Evolutionary conservation across 2,329 filamentous ascomycete genomes (phyloP), one percentile per base, ranked within the genome.

Genomic region (Hypoxylon sp.): DNA sequence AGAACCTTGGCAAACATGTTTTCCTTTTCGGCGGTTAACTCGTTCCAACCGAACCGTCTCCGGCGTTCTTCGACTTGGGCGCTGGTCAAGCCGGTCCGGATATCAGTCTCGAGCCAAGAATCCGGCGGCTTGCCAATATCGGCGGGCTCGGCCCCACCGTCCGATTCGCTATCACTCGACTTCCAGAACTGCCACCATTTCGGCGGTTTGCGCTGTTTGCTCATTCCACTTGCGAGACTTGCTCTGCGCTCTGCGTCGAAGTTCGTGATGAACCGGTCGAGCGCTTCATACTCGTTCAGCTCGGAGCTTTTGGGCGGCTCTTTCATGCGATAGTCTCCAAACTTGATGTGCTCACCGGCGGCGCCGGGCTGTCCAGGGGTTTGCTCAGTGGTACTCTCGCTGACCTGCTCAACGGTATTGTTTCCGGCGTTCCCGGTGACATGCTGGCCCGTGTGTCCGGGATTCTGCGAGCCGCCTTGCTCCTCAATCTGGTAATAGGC

Each of bases 1-100:
- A 92, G 78, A 79, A 92, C 89, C 79, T 91, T 89, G 71, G 87
- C 78, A 77, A 91, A 85, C 80, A 91, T 80, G 80, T 91, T 91
- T 77, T 88, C 87, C 82, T 91, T 91, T 80, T 91, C 89, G 20
- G 88, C 86, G 22, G 82, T 82, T 75, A 92, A 82, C 76, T 92
- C 89, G 80, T 92, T 92, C 80, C 79, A 91, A 66, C 89, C 89
- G 72, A 84, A 87, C 67, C 85, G 85, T 79, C 84, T 89, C 70
- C 89, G 84, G 70, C 89, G 86, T 51, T 74, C 73, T 70, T 90
- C 88, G 52, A 91, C 85, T 53, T 89, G 84, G 55, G 73, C 63
- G 56, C 75, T 77, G 57, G 79, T 79, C 56, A 92, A 79, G 82
- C 89, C 89, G 58, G 82, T 73, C 72, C 84, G 84, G 76, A 91